Percentiles rank a stretch among this genome's conserved stretches.
phyloP scores from a whole-genome alignment of 2,329 filamentous ascomycete genomes.

The Endothia cerciana region DNA sequence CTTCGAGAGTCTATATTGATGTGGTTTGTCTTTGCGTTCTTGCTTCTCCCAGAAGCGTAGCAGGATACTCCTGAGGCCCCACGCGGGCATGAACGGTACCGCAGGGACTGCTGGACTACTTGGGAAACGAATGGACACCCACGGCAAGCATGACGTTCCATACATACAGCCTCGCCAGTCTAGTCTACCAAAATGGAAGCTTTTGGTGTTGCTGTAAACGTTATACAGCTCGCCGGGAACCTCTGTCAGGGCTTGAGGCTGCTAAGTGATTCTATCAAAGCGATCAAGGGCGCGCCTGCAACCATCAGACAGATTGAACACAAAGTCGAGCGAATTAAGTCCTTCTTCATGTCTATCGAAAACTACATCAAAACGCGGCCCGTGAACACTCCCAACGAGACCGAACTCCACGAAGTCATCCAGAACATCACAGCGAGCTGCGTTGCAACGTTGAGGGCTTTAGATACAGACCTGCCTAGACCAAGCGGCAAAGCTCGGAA shows the following conservation, averaged over 20 bases:
- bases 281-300: conserved; percentile 13
- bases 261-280: conserved; percentile 9
- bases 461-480: background rate
- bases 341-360: conserved; percentile 6
- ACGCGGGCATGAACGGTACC: background rate
- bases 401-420: conserved; percentile 15
- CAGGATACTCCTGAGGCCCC: background rate
- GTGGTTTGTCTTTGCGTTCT: too few relatives aligned
- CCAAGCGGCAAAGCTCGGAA: background rate
- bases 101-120: background rate
- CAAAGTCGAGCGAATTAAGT: background rate
- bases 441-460: background rate
- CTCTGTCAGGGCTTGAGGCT: conserved; percentile 7
- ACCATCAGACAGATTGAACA: conserved; percentile 3
- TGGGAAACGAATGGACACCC: background rate
- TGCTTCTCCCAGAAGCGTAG: background rate
- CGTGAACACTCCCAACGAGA: conserved; percentile 4
- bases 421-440: conserved; percentile 15
- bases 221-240: conserved; percentile 19
- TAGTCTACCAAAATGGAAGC: background rate
- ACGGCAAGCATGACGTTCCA: background rate
- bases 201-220: conserved; percentile 7
- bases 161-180: background rate
- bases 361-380: conserved; percentile 11
- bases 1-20: too few relatives aligned